A percentile compares a stretch with the other conserved stretches of the same genome.
Conservation (phyloP, 352 stramenopile genomes). For the Globisporangium cederbergense region DNA sequence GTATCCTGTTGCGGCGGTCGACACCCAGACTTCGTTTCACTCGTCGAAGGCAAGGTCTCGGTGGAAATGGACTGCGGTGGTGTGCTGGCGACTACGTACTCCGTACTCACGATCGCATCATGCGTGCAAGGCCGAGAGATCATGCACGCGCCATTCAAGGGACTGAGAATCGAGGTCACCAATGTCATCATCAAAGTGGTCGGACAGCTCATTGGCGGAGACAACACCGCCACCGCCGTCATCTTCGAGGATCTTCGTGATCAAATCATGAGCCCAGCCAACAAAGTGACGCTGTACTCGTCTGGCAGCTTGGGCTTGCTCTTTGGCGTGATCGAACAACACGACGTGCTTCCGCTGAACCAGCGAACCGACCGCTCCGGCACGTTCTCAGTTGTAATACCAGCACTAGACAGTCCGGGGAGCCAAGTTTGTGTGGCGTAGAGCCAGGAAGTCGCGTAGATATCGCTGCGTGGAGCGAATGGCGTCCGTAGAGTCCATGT, state of each 20-base stretch:
- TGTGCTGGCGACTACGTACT: not conserved
- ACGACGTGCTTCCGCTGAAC: constrained; percentile 2
- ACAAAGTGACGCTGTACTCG: not conserved
- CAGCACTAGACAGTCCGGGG: not conserved
- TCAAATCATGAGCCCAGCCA: not conserved
- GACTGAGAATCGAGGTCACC: not conserved
- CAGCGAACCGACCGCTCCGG: not conserved
- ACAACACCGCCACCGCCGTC: not conserved
- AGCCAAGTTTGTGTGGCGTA: not conserved
- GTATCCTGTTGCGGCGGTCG: not conserved
- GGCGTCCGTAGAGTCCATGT: not conserved
- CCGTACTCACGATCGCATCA: not conserved
- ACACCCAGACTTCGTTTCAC: not conserved
- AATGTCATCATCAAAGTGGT: not conserved
- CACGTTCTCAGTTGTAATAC: not conserved
- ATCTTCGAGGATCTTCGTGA: not conserved
- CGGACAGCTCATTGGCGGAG: not conserved
- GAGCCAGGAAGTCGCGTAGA: not conserved
- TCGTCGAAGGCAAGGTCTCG: not conserved
- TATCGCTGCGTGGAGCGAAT: not conserved
- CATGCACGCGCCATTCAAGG: not conserved
- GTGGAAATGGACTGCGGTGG: not conserved
- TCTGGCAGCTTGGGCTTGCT: not conserved
- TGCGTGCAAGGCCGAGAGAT: not conserved
- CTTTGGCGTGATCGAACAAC: not conserved